These are phyloP conservation scores for Raphanus sativus DNA, from an alignment of 345 rosid species.

Conservation along the genomic window DNA sequence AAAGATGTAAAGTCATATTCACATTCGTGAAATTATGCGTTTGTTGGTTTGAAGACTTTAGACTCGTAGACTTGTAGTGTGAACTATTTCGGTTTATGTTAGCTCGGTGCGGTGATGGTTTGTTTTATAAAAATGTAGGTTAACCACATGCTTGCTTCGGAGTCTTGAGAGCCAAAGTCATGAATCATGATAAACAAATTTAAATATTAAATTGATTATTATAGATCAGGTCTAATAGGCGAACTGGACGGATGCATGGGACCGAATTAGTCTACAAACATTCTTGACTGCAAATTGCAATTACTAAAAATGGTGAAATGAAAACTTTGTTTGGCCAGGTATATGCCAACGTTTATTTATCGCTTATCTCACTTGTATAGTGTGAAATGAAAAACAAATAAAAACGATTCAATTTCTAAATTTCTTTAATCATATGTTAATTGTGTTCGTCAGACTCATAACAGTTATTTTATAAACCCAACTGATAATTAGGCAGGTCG, in stretches of 20 bases:
- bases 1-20: neutral
- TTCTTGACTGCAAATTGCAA: neutral
- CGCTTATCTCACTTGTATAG: neutral
- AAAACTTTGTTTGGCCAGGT: neutral
- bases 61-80: too few species aligned
- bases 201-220: neutral
- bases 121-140: neutral
- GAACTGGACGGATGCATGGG: neutral
- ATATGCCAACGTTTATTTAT: neutral
- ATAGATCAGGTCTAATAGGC: neutral
- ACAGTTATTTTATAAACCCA: neutral
- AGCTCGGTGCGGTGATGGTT: neutral
- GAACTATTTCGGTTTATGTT: neutral
- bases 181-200: neutral
- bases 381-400: neutral
- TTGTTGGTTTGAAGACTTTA: neutral
- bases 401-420: neutral
- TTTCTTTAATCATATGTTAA: neutral
- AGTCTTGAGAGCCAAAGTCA: neutral
- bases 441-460: neutral
- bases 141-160: neutral
- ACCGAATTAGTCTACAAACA: neutral
- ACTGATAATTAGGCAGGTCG: conserved; percentile 9
- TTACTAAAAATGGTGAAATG: neutral
- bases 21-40: neutral